Evolutionary conservation across 768 basidiomycete species (phyloP), one percentile per base, ranked within the genome.

Genomic region (Phlebiopsis gigantea): DNA sequence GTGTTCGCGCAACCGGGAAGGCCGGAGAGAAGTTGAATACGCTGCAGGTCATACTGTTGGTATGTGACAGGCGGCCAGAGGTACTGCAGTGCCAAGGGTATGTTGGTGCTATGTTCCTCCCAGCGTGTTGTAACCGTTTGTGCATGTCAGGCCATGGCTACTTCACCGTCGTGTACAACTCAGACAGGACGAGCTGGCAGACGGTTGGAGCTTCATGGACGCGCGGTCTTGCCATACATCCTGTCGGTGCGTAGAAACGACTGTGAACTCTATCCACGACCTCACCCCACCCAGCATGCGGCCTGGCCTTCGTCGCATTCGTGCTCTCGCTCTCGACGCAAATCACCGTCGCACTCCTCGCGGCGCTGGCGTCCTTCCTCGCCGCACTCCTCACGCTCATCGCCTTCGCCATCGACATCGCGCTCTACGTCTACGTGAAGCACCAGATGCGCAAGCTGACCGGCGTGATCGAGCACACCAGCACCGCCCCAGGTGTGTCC

Each of bases 341-440:
- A 62, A 68, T 80, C 53, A 72, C 73, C 7, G 41, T 74, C 21
- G 73, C 69, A 14, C 70, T 82, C 21, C 29, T 80, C 46, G 69
- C 80, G 0, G 75, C 78, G 15, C 66, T 82, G 48, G 51, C 72
- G 2, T 77, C 89, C 12, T 88, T 88, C 78, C 74, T 90, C 53
- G 87, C 87, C 7, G 84, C 87, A 0, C 58, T 78, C 21, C 66
- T 92, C 44, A 81, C 88, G 2, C 72, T 90, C 55, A 80, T 90
- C 59, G 83, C 88, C 1, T 89, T 92, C 65, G 79, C 80, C 42
- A 81, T 88, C 67, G 88, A 93, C 68, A 85, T 91, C 58, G 85
- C 87, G 14, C 79, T 93, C 28, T 86, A 74, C 63, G 83, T 75
- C 2, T 82, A 77, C 56, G 77, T 85, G 51, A 82, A 79, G 65